Percentiles rank a stretch among this genome's conserved stretches.
Evolutionary conservation across 2,329 filamentous ascomycete species (phyloP).

Genomic region (Neopestalotiopsis sp.): DNA sequence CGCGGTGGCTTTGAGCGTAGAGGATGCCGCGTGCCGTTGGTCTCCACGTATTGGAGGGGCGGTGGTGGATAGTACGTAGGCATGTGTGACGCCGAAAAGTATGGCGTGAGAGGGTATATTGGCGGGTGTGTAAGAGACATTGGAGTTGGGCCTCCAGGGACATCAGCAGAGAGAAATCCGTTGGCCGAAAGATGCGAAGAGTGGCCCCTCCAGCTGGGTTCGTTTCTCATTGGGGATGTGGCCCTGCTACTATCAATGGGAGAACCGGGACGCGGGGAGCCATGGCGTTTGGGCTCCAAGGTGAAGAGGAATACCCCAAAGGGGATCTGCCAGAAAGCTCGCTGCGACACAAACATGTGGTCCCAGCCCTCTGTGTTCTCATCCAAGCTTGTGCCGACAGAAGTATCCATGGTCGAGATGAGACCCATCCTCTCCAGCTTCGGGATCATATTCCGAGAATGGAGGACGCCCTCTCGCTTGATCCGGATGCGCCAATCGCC

Average conservation of each 20-base stretch:
- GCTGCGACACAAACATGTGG: constrained; percentile 80
- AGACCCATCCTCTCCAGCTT: constrained; percentile 95
- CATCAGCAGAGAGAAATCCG: constrained; percentile 36
- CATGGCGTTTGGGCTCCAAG: constrained; percentile 61
- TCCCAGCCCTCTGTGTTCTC: constrained; percentile 72
- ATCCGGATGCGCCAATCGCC: constrained; percentile 89
- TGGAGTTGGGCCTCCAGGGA: constrained; percentile 46
- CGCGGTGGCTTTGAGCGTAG: constrained; percentile 86
- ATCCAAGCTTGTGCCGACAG: constrained; percentile 70
- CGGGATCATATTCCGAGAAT: constrained; percentile 80
- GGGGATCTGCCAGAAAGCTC: constrained; percentile 92
- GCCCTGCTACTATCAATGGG: constrained; percentile 57
- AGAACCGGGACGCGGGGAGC: constrained; percentile 51
- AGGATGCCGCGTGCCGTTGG: constrained; percentile 82
- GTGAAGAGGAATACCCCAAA: constrained; percentile 88
- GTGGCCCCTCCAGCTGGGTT: constrained; percentile 32
- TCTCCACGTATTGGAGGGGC: constrained; percentile 81
- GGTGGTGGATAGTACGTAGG: constrained; percentile 90
- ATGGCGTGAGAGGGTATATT: constrained; percentile 66
- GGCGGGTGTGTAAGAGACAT: constrained; percentile 39
- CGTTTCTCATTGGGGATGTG: constrained; percentile 52
- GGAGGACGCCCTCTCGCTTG: constrained; percentile 85
- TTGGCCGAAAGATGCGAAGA: constrained; percentile 34
- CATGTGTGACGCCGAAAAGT: constrained; percentile 81
- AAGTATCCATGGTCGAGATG: constrained; percentile 76